These are phyloP conservation scores for Pholiota conissans DNA, from an alignment of 768 basidiomycete genomes.

Conservation along the genomic window DNA sequence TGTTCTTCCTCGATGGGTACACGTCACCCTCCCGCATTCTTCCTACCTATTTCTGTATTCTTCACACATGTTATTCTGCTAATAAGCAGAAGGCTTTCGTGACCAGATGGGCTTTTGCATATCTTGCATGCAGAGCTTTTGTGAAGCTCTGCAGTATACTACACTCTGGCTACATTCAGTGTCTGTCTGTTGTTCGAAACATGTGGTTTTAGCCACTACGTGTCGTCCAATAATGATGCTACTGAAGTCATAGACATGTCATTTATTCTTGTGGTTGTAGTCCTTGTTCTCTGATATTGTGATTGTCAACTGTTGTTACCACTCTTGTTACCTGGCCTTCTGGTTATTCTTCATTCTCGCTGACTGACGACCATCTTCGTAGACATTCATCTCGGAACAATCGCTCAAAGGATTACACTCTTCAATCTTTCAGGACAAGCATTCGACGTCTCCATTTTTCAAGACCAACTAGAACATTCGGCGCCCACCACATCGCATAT, in stretches of 20 bases:
- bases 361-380: background rate
- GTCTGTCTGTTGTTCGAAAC: too few species aligned
- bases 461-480: background rate
- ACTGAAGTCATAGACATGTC: background rate
- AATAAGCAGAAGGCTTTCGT: background rate
- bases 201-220: too few species aligned
- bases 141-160: background rate
- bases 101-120: background rate
- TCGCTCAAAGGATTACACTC: background rate
- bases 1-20: slow-evolving; percentile 1
- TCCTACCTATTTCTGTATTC: background rate
- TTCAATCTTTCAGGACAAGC: background rate
- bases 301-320: background rate
- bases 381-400: too few species aligned
- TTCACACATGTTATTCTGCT: background rate
- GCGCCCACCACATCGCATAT: background rate
- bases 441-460: background rate
- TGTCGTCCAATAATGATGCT: background rate
- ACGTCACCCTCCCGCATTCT: slow-evolving; percentile 4
- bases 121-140: background rate
- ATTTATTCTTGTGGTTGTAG: background rate
- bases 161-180: background rate
- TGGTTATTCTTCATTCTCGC: background rate
- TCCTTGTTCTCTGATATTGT: background rate
- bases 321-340: background rate